Base-by-base conservation (phyloP, 2,329 filamentous ascomycete species). In the Keithomyces neogunnii region DNA sequence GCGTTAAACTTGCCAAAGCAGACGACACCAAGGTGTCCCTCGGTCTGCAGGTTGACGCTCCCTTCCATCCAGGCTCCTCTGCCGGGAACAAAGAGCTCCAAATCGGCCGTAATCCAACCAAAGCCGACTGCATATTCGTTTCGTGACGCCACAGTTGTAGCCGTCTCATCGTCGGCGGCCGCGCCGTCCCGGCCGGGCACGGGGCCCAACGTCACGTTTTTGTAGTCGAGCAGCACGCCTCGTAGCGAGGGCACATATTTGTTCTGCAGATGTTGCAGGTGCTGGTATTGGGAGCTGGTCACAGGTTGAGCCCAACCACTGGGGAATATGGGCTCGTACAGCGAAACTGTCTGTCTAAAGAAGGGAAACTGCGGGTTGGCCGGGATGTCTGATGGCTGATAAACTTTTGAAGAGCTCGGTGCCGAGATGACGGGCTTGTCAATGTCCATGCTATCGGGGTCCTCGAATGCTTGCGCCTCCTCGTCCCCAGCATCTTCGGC, bases 1-100 rank as follows among this genome's bases (percentile, higher is more conserved):
- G 92, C 88, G 59, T 93, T 95, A 76, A 97, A 97, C 57, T 89
- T 82, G 66, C 92, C 92, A 70, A 89, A 91, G 66, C 89, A 93
- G 9, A 95, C 82, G 3, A 96, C 80, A 26, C 92, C 91, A 5
- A 99, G 77, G 63, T 96, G 89, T 5, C 89, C 89, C 59, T 93
- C 88, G 46, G 86, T 92, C 64, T 95, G 89, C 32, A 96, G 75
- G 61, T 92, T 93, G 51, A 96, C 80, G 58, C 78, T 84, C 9
- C 89, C 93, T 58, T 91, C 85, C 63, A 97, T 78, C 68, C 79
- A 82, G 7, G 84, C 81, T 36, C 88, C 88, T 45, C 81, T 80
- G 49, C 77, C 74, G 0, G 93, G 92, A 33, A 86, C 80, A 65
- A 96, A 95, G 19, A 97, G 72, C 44, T 95, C 76, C 55, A 96